Evolutionary conservation across 805 yeast genomes (phyloP).

Genomic region (Yarrowia sp.): DNA sequence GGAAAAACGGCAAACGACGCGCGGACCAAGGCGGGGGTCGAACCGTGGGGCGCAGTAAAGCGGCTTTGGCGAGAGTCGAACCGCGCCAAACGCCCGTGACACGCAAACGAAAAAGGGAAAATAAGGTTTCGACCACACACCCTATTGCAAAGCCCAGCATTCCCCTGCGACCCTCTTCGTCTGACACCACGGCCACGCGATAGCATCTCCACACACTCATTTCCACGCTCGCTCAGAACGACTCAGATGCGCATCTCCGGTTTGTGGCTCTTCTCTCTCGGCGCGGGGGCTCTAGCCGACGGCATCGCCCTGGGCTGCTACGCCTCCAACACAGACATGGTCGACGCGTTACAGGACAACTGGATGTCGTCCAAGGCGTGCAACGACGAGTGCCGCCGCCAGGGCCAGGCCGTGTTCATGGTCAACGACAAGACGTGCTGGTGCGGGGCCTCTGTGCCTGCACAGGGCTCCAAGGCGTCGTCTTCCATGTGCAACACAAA

Average conservation of each 20-base stretch:
- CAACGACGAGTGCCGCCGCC: background rate
- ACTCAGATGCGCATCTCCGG: conserved; percentile 1
- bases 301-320: conserved; percentile 14
- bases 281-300: conserved; percentile 6
- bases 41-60: no score
- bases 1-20: no score
- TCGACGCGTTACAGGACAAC: background rate
- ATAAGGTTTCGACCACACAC: background rate
- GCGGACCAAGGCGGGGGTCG: no score
- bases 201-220: conserved; percentile 36
- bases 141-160: conserved; percentile 11
- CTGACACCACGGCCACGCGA: conserved; percentile 8
- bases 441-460: conserved; percentile 55
- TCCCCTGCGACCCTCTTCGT: conserved; percentile 22
- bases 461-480: conserved; percentile 38
- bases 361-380: conserved; percentile 17
- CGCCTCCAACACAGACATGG: conserved; percentile 8
- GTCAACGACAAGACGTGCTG: conserved; percentile 56
- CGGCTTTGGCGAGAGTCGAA: no score
- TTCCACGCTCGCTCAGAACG: background rate
- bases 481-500: conserved; percentile 43
- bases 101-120: background rate
- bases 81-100: no score
- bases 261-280: background rate
- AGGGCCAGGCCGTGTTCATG: conserved; percentile 9